Evolutionary conservation across 441 rosid genomes (phyloP).

Genomic region (Eruca vesicaria): DNA sequence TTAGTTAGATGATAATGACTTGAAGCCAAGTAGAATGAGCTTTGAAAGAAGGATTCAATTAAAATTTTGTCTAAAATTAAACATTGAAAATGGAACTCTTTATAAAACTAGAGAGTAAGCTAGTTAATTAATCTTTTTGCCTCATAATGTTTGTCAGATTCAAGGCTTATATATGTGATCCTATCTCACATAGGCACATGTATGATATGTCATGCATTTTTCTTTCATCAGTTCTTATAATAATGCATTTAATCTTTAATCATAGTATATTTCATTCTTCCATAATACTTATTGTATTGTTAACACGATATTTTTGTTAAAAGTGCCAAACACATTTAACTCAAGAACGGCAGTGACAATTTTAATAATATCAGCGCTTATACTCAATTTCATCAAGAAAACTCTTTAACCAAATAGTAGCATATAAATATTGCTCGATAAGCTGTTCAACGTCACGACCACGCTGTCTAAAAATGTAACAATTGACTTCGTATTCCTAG

Average conservation of each 20-base stretch:
- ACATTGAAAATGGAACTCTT: not conserved
- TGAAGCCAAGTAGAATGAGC: too few species aligned
- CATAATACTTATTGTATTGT: too few species aligned
- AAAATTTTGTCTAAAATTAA: not conserved
- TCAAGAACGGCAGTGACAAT: not conserved
- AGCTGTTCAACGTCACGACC: constrained; percentile 28
- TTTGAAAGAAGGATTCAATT: not conserved
- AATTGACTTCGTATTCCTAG: constrained; percentile 4
- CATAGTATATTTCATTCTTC: too few species aligned
- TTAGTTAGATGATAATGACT: not conserved
- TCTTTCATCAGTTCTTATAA: too few species aligned
- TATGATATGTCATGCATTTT: too few species aligned
- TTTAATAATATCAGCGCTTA: not conserved
- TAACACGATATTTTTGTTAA: too few species aligned
- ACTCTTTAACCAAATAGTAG: too few species aligned
- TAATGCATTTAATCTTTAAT: too few species aligned
- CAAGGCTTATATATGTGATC: not conserved
- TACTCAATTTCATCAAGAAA: not conserved
- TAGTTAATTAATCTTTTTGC: not conserved
- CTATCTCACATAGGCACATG: too few species aligned
- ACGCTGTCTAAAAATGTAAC: constrained; percentile 24
- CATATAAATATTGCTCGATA: not conserved
- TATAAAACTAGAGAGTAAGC: not conserved
- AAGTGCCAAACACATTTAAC: too few species aligned
- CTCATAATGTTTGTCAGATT: not conserved